Evolutionary conservation across 441 rosid genomes (phyloP).

Genomic region (Pelargonium citronellum): DNA sequence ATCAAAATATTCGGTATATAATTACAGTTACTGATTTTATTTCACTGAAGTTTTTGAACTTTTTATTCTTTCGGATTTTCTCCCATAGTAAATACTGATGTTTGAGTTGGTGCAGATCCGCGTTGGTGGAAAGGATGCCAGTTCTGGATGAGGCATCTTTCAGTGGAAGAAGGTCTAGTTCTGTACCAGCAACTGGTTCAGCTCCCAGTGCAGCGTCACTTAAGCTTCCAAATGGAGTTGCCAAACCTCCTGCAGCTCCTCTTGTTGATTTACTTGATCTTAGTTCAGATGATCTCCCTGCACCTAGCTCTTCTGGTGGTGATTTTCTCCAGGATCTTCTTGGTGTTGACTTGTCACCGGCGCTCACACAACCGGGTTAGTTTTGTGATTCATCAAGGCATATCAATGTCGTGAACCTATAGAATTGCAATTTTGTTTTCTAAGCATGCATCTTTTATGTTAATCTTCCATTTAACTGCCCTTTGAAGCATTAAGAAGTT

Average conservation of each 20-base stretch:
- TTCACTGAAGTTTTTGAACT: constrained; percentile 17
- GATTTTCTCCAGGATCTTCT: constrained; percentile 92
- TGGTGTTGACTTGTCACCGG: constrained; percentile 56
- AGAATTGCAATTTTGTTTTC: constrained; percentile 10
- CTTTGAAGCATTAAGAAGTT: constrained; percentile 13
- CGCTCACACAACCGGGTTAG: constrained; percentile 64
- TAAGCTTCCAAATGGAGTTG: constrained; percentile 85
- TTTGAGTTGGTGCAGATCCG: constrained; percentile 52
- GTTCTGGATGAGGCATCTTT: constrained; percentile 93
- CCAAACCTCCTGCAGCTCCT: constrained; percentile 66
- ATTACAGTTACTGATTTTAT: constrained; percentile 13
- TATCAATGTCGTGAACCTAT: constrained; percentile 13
- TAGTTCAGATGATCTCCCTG: constrained; percentile 68
- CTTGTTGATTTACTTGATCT: constrained; percentile 87
- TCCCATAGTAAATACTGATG: constrained; percentile 23
- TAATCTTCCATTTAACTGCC: not conserved
- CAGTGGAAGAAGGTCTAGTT: constrained; percentile 77
- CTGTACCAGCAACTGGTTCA: constrained; percentile 61
- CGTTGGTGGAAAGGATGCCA: constrained; percentile 96
- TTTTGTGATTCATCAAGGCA: constrained; percentile 20
- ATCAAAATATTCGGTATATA: constrained; percentile 68
- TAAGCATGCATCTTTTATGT: not conserved
- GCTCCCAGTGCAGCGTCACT: constrained; percentile 47
- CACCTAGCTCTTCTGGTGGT: constrained; percentile 70
- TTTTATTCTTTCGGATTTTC: not conserved